Evolutionary conservation across 768 basidiomycete species (phyloP), one percentile per base, ranked within the genome.

Genomic region (Panellus pusillus): DNA sequence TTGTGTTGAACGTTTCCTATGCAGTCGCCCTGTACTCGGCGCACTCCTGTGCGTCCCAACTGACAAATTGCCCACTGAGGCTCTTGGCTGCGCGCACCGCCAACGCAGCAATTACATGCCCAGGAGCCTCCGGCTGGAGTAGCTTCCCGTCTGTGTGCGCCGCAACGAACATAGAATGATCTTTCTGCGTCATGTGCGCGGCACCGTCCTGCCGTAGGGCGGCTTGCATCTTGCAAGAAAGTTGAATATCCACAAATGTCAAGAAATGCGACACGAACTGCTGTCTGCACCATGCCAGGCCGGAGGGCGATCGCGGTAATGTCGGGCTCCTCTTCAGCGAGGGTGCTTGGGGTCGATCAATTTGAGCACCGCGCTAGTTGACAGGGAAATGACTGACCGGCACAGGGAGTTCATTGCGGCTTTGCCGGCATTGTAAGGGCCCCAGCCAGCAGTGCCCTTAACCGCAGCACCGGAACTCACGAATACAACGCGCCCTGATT

Each of bases 341-440:
- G 73, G 0, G 93, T 96, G 68, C 93, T 93, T 44, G 20, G 19
- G 31, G 36, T 40, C 27, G 32, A 39, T 42, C 31, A 13, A 46
- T 14, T 3, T 45, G 39, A 17, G 24, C 35, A 45, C 31, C n/a
- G 36, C 47, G 44, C 13, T 32, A 20, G 39, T 47, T 4, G 15
- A 19, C 14, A 35, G 27, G 37, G 18, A 18, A 36, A 20, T 27
- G 17, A 58, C 66, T 29, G 64, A 87, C 90, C 89, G 81, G 72
- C 83, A 85, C 39, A 97, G 73, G 18, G 87, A 88, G 68, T 95
- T 97, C 83, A 93, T 77, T 1, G 92, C 93, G 1, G 95, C 93
- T 68, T 98, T 95, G 52, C 80, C 76, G 11, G 93, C 87, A 56
- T 81, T 89, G 68, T 92, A 93, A 1, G 89, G 80, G 1, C 83